Base-by-base conservation (phyloP, 108 stramenopile species). In the Craspedostauros australis region DNA sequence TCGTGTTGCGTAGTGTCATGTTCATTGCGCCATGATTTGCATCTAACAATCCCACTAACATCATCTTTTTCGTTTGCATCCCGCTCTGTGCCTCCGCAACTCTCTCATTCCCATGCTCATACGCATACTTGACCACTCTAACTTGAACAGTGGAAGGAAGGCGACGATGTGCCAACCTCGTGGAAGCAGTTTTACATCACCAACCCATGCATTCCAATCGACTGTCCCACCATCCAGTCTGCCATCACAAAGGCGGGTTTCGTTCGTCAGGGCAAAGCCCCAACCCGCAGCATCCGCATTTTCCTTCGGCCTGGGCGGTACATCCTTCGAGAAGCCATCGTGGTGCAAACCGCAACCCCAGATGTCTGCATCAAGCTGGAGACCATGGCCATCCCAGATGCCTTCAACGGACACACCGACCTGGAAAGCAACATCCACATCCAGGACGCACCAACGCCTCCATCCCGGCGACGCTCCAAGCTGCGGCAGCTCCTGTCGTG, bases 201-300 rank as follows among this genome's bases (percentile, higher is more conserved):
- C 42, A 79, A 75, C 51, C 88, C 88, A 21, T 85, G 80, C 41
- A 76, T 89, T 20, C 88, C 88, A 7, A 46, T 81, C 32, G 88
- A 89, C 44, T 89, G 69, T 56, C 54, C 79, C n/a, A 68, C 76
- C 16, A 60, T 89, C 37, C 48, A 54, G 24, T 38, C 50, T 18
- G 88, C 84, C 21, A 50, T 85, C 38, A 67, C 58, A 14, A 36
- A 54, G 4, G 53, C 57, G 15, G 60, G 24, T 8, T 15, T 46
- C 23, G 64, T 45, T 1, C 31, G 26, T 11, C 25, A 34, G 26
- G 0, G 28, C n/a, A 20, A 27, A 1, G 26, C 16, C 15, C 42
- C 46, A 40, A 39, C 44, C 15, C 32, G 29, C 1, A 21, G 51
- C 22, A 43, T 60, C 11, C 66, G 66, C 4, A 67, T 86, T 24